These are phyloP conservation scores for Saccharomycopsis schoenii DNA, from an alignment of 805 yeast genomes.

Conservation along the genomic window DNA sequence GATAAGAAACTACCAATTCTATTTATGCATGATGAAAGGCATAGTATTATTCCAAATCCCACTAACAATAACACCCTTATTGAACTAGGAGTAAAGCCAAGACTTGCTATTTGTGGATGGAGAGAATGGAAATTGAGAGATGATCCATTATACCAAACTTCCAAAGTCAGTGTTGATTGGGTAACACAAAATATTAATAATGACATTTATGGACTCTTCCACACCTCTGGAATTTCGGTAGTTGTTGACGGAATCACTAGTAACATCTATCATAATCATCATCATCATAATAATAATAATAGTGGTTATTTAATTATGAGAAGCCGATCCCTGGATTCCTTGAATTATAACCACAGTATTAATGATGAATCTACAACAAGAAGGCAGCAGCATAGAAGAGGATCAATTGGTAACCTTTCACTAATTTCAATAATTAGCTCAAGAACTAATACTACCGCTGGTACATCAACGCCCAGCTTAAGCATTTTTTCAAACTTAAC, in stretches of 20 bases:
- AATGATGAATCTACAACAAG: not conserved
- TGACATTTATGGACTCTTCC: not conserved
- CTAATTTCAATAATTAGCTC: not conserved
- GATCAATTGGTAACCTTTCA: not conserved
- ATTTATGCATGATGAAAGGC: slow-evolving; percentile 7
- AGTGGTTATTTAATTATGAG: slow-evolving; percentile 6
- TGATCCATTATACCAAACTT: slow-evolving; percentile 52
- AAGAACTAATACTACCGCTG: not conserved
- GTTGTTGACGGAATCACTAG: not conserved
- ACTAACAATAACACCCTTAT: not conserved
- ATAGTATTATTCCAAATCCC: not conserved
- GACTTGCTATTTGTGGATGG: slow-evolving; percentile 65
- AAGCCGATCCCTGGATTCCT: slow-evolving; percentile 9
- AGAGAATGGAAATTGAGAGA: slow-evolving; percentile 80
- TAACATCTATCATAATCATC: not conserved
- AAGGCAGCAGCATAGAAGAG: not conserved
- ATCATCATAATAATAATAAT: not conserved
- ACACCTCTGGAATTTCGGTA: not conserved
- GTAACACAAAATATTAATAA: not conserved
- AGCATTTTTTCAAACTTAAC: not conserved
- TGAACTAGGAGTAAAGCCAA: slow-evolving; percentile 9
- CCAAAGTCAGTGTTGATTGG: slow-evolving; percentile 23
- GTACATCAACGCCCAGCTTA: not conserved
- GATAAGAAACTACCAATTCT: slow-evolving; percentile 10
- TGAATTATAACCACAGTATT: not conserved